Evolutionary conservation across 2,329 filamentous ascomycete genomes (phyloP), one percentile per base, ranked within the genome.

Genomic region (Penicillium sp.): DNA sequence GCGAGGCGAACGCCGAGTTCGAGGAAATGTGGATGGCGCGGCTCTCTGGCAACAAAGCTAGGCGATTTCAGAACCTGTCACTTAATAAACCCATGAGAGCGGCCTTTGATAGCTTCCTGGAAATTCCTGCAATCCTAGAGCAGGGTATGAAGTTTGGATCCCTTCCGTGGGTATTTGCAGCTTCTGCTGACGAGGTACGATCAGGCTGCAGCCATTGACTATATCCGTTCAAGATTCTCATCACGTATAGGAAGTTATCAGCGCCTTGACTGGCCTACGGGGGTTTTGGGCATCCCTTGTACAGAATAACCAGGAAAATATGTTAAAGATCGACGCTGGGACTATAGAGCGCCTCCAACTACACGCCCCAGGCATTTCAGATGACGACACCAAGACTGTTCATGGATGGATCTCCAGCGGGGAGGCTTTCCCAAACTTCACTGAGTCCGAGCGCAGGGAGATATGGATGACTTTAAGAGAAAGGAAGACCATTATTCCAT

Each of bases 281-380:
- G 54, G 66, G n/a, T 71, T 70, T 61, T 71, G 60, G 69, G 66
- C 62, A 15, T 66, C 64, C 35, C 53, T 71, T 11, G 66, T 70
- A 17, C 51, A 45, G 46, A 56, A 30, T 6, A 57, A 69, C 62
- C 17, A 30, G 21, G 44, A 35, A 58, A 26, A 45, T 31, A 64
- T 71, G 45, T 62, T 60, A 31, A 68, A 61, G 53, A 70, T 72
- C 23, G 60, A 70, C 58, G 23, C 31, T 30, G 38, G 70, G 54
- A 70, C 61, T 3, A 56, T 71, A 0, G 58, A 71, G 2, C n/a
- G 15, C 7, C 61, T 71, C 7, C 53, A 70, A 59, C 59, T 70
- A 30, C 38, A 64, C 9, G 67, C 64, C 5, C 70, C 66, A 6
- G 48, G 67, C 3, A 61, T 49, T 58, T 54, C 58, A 26, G 13